Evolutionary conservation across 768 basidiomycete species (phyloP), one percentile per base, ranked within the genome.

Genomic region (Sutorius australiensis): DNA sequence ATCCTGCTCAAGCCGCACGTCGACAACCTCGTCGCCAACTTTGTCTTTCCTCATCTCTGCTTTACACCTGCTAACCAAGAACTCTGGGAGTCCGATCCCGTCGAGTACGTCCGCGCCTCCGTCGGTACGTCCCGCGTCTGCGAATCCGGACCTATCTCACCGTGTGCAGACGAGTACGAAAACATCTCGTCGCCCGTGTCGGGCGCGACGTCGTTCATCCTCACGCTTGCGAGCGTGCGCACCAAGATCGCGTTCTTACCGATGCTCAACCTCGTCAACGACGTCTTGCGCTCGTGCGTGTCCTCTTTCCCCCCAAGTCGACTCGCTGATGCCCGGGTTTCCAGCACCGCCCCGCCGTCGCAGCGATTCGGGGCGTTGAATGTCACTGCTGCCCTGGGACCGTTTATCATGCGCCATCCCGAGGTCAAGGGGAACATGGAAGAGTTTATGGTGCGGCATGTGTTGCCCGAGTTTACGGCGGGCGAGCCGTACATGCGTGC

Each of bases 291-390:
- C 46, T 81, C 82, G 80, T 88, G 59, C 51, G 84, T 78, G 30
- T 16, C 13, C 17, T 6, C 10, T 24, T 8, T 55, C 19, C 5
- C 47, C 5, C 4, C 1, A 27, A 17, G 39, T 3, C 10, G 9
- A 16, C 11, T 14, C 31, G 24, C 50, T 49, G 42, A 58, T 21
- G 5, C 19, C 7, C 10, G 48, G 4, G 24, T 24, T 24, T 38
- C 66, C 53, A 79, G 78, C n/a, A 72, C 73, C 42, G 75, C 83
- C 3, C 54, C 80, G 2, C 67, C 88, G 5, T 71, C 80, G 21
- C 85, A 94, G 57, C 81, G 84, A 42, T 95, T 88, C 61, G 93
- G 92, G 42, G 93, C 89, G 2, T 75, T 95, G 34, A 89, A 89
- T 61, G 90, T 94, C 80, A 83, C 83, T 11, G 79, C 85, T 28